Percentiles rank a stretch among this genome's conserved stretches.
Evolutionary conservation across 2,329 filamentous ascomycete species (phyloP).

Genomic region (Albophoma yamanashiensis): DNA sequence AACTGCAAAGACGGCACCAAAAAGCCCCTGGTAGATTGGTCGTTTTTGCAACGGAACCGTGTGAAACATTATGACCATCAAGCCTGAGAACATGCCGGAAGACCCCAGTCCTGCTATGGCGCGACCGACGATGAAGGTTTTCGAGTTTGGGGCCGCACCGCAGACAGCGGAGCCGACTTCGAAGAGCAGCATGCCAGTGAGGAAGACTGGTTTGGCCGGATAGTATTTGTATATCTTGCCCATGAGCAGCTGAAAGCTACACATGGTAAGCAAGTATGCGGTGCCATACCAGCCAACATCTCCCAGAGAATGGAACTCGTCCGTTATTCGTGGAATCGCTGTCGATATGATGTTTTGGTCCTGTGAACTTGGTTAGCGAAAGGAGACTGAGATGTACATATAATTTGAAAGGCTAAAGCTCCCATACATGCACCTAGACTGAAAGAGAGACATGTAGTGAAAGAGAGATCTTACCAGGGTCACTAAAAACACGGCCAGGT

Average conservation of each 20-base stretch:
- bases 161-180: background rate
- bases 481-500: background rate
- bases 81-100: background rate
- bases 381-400: background rate
- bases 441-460: background rate
- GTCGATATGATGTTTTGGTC: background rate
- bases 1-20: background rate
- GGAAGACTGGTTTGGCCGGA: background rate
- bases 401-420: no score
- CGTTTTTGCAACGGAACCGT: background rate
- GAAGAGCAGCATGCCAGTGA: background rate
- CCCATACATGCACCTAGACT: no score
- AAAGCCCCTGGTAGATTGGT: background rate
- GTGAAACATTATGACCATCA: background rate
- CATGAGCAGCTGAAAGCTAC: background rate
- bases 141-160: background rate
- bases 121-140: background rate
- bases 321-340: background rate
- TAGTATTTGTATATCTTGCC: background rate
- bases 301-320: background rate
- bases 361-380: background rate
- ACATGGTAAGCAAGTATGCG: background rate
- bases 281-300: background rate
- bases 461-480: background rate
- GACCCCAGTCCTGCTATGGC: background rate